Percentiles rank a stretch among this genome's conserved stretches.
Conservation (phyloP, 1,284 basidiomycete species). For the Ceratobasidium sp. region DNA sequence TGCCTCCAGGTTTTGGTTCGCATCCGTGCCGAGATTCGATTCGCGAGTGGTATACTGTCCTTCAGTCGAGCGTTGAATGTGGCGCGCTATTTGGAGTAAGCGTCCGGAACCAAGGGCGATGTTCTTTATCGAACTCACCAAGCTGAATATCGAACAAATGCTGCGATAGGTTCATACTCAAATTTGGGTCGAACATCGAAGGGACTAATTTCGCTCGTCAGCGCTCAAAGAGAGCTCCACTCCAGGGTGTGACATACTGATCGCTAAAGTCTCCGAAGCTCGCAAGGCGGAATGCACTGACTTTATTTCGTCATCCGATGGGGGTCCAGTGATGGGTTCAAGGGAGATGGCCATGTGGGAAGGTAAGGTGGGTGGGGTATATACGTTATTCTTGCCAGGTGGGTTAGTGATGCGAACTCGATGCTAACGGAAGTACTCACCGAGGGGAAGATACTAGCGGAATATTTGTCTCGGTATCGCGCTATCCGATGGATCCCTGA, state of each 20-base stretch:
- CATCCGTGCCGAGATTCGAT: no score
- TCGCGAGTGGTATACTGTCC: neutral
- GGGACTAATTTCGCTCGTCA: neutral
- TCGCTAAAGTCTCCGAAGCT: neutral
- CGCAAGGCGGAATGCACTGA: neutral
- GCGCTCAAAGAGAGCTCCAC: neutral
- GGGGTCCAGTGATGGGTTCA: conserved; percentile 11
- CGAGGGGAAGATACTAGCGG: neutral
- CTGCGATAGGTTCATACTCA: conserved; percentile 7
- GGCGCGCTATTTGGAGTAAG: neutral
- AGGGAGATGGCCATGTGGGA: neutral
- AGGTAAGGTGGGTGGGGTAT: neutral
- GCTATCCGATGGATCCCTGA: no score
- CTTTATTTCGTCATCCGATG: conserved; percentile 10
- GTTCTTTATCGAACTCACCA: neutral
- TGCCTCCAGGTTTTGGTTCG: no score
- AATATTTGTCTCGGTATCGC: neutral
- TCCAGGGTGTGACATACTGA: neutral
- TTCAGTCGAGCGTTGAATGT: neutral
- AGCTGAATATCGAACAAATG: conserved; percentile 16
- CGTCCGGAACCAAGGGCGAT: no score
- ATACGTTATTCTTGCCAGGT: neutral
- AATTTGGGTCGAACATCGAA: neutral
- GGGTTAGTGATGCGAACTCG: no score
- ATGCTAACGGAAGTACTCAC: neutral